Evolutionary conservation across 2,329 filamentous ascomycete species (phyloP), one percentile per base, ranked within the genome.

Genomic region (Passalora sequoiae): DNA sequence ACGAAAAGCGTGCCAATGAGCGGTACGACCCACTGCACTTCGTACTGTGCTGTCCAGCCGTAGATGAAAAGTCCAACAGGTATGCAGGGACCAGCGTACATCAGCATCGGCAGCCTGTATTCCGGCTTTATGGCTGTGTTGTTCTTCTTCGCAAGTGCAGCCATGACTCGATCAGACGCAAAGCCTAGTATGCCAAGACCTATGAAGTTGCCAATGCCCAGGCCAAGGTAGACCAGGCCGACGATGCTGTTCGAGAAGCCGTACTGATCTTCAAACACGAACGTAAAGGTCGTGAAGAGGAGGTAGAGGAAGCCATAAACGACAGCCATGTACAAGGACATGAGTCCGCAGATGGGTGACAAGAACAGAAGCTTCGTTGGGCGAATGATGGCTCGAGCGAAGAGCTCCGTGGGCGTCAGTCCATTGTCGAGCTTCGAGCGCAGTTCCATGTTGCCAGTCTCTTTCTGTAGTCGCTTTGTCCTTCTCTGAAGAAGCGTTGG

Each of bases 361-460:
- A 52, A 50, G 42, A 49, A 46, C n/a, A 61, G 47, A 38, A 61
- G 51, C 38, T 53, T 57, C 35, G 75, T 76, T 1, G 78, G 77
- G 2, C 83, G 67, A 4, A 71, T 58, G 47, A 77, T 69, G 27
- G 68, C 64, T 9, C 63, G 66, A 12, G 61, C 48, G 54, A 75
- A 70, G 35, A 73, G 58, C 22, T 71, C 62, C 17, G 61, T 47
- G 2, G 48, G 46, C 0, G 65, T 50, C 3, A 73, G 58, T 1
- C 63, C 60, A 2, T 54, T 57, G 39, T 70, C 67, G 33, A 71
- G 61, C 40, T 66, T 69, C 4, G 49, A 56, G 13, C 62, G 64
- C 2, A 74, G 60, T 19, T 61, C 39, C 9, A 44, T 44, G 54
- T 75, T 73, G 3, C 69, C 71, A 1, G 71, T 76, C 46, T 71